Conservation (phyloP, 768 basidiomycete species). For the Candolleomyces aberdarensis region DNA sequence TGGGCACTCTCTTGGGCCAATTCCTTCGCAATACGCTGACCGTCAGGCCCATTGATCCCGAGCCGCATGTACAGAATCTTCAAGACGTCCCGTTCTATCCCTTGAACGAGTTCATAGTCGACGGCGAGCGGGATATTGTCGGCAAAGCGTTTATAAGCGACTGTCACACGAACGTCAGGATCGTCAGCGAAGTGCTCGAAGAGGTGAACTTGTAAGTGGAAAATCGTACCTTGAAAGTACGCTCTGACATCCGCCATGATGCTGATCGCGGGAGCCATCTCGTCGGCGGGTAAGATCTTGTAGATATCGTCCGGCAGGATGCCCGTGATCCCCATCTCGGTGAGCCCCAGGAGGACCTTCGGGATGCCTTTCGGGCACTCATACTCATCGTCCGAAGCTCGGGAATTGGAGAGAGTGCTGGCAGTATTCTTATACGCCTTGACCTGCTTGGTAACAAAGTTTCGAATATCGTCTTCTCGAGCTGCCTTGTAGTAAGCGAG, state of each 20-base stretch:
- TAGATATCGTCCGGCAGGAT: constrained; percentile 40
- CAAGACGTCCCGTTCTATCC: constrained; percentile 44
- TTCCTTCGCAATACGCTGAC: too few species aligned
- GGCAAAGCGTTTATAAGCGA: constrained; percentile 56
- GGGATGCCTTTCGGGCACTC: constrained; percentile 19
- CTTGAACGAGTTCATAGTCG: constrained; percentile 54
- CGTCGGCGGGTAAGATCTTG: constrained; percentile 48
- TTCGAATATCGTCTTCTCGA: constrained; percentile 29
- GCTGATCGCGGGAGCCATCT: constrained; percentile 49
- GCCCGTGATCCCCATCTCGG: constrained; percentile 35
- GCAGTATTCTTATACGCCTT: constrained; percentile 10
- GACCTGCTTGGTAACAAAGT: constrained; percentile 23
- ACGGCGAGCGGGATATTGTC: constrained; percentile 58
- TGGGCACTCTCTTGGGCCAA: neutral
- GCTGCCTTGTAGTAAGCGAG: constrained; percentile 44
- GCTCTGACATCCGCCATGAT: constrained; percentile 74
- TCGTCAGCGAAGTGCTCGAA: neutral
- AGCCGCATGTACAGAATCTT: constrained; percentile 45
- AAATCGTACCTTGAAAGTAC: constrained; percentile 66
- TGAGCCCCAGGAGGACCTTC: constrained; percentile 32
- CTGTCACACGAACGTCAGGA: constrained; percentile 25
- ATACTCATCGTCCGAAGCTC: neutral
- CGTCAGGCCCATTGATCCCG: constrained; percentile 14
- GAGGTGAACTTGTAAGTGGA: neutral
- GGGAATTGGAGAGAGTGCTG: constrained; percentile 9